These are phyloP conservation scores for Aspergillus uvarum DNA, from an alignment of 2,329 filamentous ascomycete genomes.

Conservation along the genomic window DNA sequence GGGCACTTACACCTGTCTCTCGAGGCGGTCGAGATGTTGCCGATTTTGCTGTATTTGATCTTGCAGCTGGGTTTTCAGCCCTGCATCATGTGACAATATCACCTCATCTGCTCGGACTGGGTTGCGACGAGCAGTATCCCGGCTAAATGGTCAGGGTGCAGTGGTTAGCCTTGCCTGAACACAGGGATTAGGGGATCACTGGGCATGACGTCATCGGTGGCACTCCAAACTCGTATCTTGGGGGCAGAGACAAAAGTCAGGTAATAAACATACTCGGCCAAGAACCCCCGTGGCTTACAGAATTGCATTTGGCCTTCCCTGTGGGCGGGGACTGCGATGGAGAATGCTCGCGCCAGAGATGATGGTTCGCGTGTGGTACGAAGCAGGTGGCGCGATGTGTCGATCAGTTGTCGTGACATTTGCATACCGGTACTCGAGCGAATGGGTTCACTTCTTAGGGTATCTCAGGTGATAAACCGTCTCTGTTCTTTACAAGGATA, in stretches of 20 bases:
- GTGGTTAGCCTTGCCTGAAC: too few species aligned
- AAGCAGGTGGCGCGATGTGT: constrained; percentile 7
- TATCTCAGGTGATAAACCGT: too few species aligned
- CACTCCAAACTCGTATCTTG: not conserved
- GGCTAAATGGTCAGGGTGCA: too few species aligned
- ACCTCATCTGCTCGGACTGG: too few species aligned
- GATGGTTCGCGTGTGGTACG: constrained; percentile 9
- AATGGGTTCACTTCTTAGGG: too few species aligned
- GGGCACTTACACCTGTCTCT: constrained; percentile 27
- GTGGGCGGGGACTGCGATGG: constrained; percentile 19
- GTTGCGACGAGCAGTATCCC: not conserved
- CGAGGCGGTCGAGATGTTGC: constrained; percentile 25
- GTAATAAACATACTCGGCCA: constrained; percentile 26
- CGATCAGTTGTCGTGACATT: too few species aligned
- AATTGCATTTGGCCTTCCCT: constrained; percentile 24
- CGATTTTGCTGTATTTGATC: not conserved
- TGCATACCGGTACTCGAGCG: not conserved
- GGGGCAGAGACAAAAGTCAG: too few species aligned
- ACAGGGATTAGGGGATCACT: too few species aligned
- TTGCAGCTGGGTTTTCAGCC: too few species aligned
- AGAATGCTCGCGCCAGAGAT: constrained; percentile 18
- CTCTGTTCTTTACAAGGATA: too few species aligned
- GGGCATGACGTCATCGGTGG: constrained; percentile 22
- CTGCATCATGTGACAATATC: not conserved
- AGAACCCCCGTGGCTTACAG: constrained; percentile 25